phyloP scores from a whole-genome alignment of 495 filamentous ascomycete genomes.

The Physcia stellaris region DNA sequence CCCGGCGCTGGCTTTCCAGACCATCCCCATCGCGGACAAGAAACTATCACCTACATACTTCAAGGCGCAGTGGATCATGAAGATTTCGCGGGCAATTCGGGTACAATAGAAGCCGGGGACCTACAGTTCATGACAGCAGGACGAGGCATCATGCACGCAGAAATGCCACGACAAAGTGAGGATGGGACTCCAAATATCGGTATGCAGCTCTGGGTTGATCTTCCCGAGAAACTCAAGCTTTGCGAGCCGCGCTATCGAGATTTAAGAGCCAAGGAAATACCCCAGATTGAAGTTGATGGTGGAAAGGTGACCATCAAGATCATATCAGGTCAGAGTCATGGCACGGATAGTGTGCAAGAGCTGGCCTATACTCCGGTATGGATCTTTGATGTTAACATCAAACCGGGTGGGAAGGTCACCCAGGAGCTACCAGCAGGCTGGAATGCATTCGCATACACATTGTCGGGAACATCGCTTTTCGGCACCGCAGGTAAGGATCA shows the following conservation, averaged over 20 bases:
- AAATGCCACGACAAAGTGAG: constrained; percentile 76
- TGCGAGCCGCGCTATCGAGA: constrained; percentile 92
- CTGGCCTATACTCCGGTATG: constrained; percentile 92
- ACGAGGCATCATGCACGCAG: constrained; percentile 84
- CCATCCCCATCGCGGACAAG: constrained; percentile 63
- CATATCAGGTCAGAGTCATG: constrained; percentile 71
- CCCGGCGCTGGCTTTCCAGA: constrained; percentile 82
- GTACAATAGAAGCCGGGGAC: constrained; percentile 73
- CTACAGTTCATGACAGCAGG: constrained; percentile 98
- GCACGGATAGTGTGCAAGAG: constrained; percentile 74
- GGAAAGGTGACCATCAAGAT: constrained; percentile 73
- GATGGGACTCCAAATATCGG: constrained; percentile 74
- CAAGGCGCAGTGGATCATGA: constrained; percentile 82
- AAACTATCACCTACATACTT: constrained; percentile 88
- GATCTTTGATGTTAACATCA: constrained; percentile 75
- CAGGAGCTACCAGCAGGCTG: constrained; percentile 69
- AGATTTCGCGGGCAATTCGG: constrained; percentile 82
- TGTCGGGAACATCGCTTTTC: constrained; percentile 58
- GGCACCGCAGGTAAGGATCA: constrained; percentile 37
- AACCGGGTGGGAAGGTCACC: constrained; percentile 58
- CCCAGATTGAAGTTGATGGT: constrained; percentile 49
- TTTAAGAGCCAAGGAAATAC: constrained; percentile 63
- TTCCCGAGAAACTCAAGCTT: constrained; percentile 66
- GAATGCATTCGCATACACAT: constrained; percentile 82
- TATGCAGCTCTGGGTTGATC: constrained; percentile 89